A percentile compares a stretch with the other conserved stretches of the same genome.
phyloP scores from a whole-genome alignment of 805 yeast genomes.

The Saccharomycopsis sp. region DNA sequence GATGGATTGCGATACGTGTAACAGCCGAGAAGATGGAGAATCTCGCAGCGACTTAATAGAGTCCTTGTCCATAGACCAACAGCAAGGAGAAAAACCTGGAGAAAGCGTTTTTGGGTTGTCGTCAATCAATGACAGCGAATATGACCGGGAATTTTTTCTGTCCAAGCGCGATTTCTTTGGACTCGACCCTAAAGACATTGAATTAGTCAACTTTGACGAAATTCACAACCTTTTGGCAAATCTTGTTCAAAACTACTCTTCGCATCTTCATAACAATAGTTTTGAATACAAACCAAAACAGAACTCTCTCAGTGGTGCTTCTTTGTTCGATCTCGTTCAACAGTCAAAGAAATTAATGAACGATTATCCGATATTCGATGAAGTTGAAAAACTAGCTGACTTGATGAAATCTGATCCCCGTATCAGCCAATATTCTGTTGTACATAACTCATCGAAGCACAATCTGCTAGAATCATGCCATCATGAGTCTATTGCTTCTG shows the following conservation, averaged over 20 bases:
- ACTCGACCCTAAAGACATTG: constrained; percentile 15
- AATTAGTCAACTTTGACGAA: constrained; percentile 15
- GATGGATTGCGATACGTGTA: neutral
- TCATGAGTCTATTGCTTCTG: neutral
- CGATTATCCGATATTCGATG: constrained; percentile 11
- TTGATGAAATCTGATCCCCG: neutral
- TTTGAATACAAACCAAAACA: neutral
- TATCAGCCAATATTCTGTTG: constrained; percentile 10
- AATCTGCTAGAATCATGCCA: neutral
- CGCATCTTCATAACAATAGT: neutral
- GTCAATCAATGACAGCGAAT: constrained; percentile 12
- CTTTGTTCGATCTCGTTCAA: constrained; percentile 8
- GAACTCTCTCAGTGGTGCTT: too few species aligned
- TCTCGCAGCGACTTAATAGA: neutral
- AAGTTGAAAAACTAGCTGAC: constrained; percentile 12
- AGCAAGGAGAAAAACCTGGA: neutral
- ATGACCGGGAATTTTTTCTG: constrained; percentile 7
- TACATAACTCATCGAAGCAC: constrained; percentile 1
- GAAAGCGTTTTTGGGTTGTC: neutral
- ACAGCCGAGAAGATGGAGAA: neutral
- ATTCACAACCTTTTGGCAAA: constrained; percentile 14
- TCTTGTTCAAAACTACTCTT: constrained; percentile 5
- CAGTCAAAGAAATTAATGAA: constrained; percentile 9
- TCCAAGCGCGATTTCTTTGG: constrained; percentile 14
- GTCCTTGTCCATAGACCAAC: neutral